These are phyloP conservation scores for Thermothelomyces thermophilus DNA, from an alignment of 2,329 filamentous ascomycete genomes.

Conservation along the genomic window DNA sequence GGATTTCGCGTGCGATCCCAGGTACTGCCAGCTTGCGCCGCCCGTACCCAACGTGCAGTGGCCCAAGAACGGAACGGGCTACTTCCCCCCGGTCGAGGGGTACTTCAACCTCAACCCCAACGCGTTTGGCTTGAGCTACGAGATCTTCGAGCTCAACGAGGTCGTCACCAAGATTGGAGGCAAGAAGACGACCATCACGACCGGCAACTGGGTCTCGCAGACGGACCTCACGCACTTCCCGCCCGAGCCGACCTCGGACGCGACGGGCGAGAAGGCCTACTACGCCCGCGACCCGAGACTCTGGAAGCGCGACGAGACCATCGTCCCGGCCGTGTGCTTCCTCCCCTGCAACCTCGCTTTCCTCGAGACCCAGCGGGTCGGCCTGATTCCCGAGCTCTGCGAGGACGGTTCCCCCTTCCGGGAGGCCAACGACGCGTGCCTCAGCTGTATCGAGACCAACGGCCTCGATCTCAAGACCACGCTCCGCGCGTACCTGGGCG, in stretches of 20 bases:
- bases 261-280: slow-evolving; percentile 10
- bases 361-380: slow-evolving; percentile 39
- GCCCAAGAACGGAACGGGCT: slow-evolving; percentile 39
- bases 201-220: slow-evolving; percentile 51
- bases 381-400: slow-evolving; percentile 46
- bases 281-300: slow-evolving; percentile 21
- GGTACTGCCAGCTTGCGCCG: slow-evolving; percentile 41
- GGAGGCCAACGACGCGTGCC: slow-evolving; percentile 33
- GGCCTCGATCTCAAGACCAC: slow-evolving; percentile 25
- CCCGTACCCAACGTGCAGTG: slow-evolving; percentile 34
- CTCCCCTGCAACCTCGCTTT: slow-evolving; percentile 45
- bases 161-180: slow-evolving; percentile 31
- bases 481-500: slow-evolving; percentile 31
- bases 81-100: slow-evolving; percentile 45
- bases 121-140: slow-evolving; percentile 56
- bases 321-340: slow-evolving; percentile 45
- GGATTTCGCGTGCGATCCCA: slow-evolving; percentile 41
- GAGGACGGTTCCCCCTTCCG: slow-evolving; percentile 38
- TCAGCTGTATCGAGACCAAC: slow-evolving; percentile 34
- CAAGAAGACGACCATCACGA: slow-evolving; percentile 40
- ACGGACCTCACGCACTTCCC: slow-evolving; percentile 39
- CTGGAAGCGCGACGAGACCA: slow-evolving; percentile 35
- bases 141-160: slow-evolving; percentile 48
- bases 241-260: slow-evolving; percentile 21
- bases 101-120: slow-evolving; percentile 61